These are phyloP conservation scores for Tarenaya hassleriana DNA, from an alignment of 345 rosid genomes.

Conservation along the genomic window DNA sequence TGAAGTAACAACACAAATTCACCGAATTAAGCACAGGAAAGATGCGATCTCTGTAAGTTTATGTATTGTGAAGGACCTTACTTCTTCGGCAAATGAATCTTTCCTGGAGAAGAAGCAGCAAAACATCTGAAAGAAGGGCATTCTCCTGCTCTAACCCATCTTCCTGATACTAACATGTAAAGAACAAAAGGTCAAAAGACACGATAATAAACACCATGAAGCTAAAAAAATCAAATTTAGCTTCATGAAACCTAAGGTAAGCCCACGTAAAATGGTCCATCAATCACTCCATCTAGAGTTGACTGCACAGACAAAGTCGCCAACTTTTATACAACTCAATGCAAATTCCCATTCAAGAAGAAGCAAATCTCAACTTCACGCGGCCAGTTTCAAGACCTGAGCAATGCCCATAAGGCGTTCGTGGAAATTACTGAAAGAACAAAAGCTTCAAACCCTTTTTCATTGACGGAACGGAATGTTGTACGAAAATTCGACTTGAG, in stretches of 20 bases:
- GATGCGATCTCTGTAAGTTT: not conserved
- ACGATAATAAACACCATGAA: slow-evolving; percentile 1
- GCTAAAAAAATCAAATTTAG: slow-evolving; percentile 1
- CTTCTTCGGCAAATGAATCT: slow-evolving; percentile 49
- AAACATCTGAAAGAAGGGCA: slow-evolving; percentile 35
- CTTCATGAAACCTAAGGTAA: not conserved
- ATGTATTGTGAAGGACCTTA: slow-evolving; percentile 18
- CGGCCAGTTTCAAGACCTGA: not conserved
- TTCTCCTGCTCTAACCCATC: slow-evolving; percentile 32
- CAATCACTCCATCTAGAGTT: not conserved
- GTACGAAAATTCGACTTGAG: too few species aligned
- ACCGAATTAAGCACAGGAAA: not conserved
- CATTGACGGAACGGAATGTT: too few species aligned
- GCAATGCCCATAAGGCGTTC: slow-evolving; percentile 23
- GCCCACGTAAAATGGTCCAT: not conserved
- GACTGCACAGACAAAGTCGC: not conserved
- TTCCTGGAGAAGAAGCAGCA: slow-evolving; percentile 46
- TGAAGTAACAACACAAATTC: slow-evolving; percentile 21
- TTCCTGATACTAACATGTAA: slow-evolving; percentile 31
- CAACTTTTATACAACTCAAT: not conserved
- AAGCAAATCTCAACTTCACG: not conserved
- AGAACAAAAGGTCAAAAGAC: slow-evolving; percentile 6
- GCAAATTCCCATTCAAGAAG: not conserved
- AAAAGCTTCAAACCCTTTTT: not conserved
- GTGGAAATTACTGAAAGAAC: slow-evolving; percentile 23